Evolutionary conservation across 352 stramenopile genomes (phyloP).

Genomic region (Peronosclerospora sorghi): DNA sequence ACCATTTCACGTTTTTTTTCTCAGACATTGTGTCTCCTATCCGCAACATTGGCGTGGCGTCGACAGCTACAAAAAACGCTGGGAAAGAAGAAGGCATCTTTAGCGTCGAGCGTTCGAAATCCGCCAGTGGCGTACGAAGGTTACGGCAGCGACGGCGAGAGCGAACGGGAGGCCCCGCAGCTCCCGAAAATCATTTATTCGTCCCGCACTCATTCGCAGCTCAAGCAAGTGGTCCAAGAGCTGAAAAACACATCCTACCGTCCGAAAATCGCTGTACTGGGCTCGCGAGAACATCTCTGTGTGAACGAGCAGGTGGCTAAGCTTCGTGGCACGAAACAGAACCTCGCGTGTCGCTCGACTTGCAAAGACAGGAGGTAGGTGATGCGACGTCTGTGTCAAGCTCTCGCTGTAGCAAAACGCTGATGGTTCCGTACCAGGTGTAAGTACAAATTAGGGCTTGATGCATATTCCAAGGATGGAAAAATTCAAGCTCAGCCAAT

Average conservation of each 20-base stretch:
- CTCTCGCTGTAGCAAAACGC: not conserved
- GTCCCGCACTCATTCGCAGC: constrained; percentile 96
- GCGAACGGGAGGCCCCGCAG: constrained; percentile 16
- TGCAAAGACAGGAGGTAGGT: constrained; percentile 83
- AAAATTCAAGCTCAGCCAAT: constrained; percentile 59
- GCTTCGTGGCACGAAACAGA: constrained; percentile 76
- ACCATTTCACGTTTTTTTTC: too few relatives aligned
- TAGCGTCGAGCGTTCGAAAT: constrained; percentile 1
- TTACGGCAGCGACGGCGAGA: constrained; percentile 23
- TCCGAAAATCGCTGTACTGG: constrained; percentile 83
- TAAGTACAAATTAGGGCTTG: constrained; percentile 69
- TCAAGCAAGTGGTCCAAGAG: constrained; percentile 95
- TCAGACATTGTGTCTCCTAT: constrained; percentile 95
- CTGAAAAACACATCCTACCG: constrained; percentile 92
- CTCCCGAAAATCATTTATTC: constrained; percentile 95
- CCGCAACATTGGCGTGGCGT: constrained; percentile 89
- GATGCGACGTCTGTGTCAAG: not conserved
- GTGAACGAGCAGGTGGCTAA: constrained; percentile 91
- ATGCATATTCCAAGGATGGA: constrained; percentile 37
- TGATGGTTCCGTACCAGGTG: constrained; percentile 26
- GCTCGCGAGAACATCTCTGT: constrained; percentile 94
- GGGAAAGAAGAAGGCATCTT: not conserved
- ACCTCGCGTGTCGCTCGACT: constrained; percentile 76
- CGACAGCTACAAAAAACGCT: constrained; percentile 59
- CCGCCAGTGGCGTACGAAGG: constrained; percentile 45